Base-by-base conservation (phyloP, 306 rosid species). In the Citrullus colocynthis region DNA sequence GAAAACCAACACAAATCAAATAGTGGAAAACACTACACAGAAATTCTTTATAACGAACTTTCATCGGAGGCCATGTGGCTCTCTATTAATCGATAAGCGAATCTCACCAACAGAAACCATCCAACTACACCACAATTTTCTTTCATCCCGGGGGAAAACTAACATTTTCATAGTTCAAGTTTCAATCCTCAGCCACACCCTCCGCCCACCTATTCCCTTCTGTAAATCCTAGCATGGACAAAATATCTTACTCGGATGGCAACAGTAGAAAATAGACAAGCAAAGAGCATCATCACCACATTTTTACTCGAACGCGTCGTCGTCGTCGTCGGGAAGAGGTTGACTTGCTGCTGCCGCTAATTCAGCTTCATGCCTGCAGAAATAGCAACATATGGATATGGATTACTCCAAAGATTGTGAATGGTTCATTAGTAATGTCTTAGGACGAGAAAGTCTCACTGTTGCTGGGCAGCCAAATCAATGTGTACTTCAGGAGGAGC, bases 401-500 rank as follows among this genome's bases (percentile, higher is more conserved):
- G 57, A 21, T 28, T 6, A 44, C 10, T 12, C 55, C 0, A 20
- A 7, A 3, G 42, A 30, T 15, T 9, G 16, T 4, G 1, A 9
- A 7, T 51, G 77, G 16, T 28, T 73, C 41, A 6, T 20, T 14
- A 28, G 21, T 45, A 2, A 21, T 45, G 37, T 1, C 12, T 14
- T 37, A n/a, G 11, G 55, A 51, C 16, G 7, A 30, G 9, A 13
- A 45, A 44, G 4, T 49, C 77, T 73, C 15, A 73, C 77, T 73
- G 71, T 81, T 85, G 88, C 74, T 91, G 96, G 13, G 84, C 63
- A 9, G 86, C 87, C 81, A 86, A 32, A 81, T 91, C 93, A 48
- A 91, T 67, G 9, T 85, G 88, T 34, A 88, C 91, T 42, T 91
- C 93, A 0, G 93, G 93, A 66, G 96, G 96, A 82, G 96, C 96